Evolutionary conservation across 805 yeast species (phyloP).

Genomic region (Candida quercuum): DNA sequence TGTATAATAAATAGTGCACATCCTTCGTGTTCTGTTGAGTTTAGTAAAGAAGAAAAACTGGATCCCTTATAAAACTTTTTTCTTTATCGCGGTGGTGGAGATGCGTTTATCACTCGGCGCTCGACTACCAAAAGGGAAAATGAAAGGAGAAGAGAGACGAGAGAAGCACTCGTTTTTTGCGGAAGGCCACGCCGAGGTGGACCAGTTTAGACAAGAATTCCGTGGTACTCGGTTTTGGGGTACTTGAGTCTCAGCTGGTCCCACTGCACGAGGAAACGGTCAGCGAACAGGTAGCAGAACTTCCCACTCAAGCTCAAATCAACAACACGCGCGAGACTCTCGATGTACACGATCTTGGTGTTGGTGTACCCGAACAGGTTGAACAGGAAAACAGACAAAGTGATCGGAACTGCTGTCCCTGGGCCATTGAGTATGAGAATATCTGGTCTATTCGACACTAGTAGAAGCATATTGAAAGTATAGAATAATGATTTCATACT

Average conservation of each 20-base stretch:
- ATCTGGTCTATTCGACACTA: conserved; percentile 27
- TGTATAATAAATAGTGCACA: too few relatives aligned
- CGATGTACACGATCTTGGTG: conserved; percentile 71
- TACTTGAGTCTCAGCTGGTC: conserved; percentile 45
- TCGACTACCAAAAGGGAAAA: not conserved
- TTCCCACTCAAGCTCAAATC: conserved; percentile 72
- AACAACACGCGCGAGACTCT: conserved; percentile 79
- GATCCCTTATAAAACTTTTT: too few relatives aligned
- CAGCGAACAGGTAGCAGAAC: conserved; percentile 63
- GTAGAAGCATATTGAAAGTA: conserved; percentile 8
- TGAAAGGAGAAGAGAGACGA: not conserved
- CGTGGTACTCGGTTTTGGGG: conserved; percentile 66
- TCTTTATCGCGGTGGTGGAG: too few relatives aligned
- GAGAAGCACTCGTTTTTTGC: too few relatives aligned
- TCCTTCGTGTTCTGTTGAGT: too few relatives aligned
- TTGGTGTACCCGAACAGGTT: conserved; percentile 40
- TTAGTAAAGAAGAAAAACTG: too few relatives aligned
- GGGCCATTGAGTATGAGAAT: conserved; percentile 69
- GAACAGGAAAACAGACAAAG: conserved; percentile 47
- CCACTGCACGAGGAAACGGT: conserved; percentile 92
- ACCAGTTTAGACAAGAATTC: conserved; percentile 55
- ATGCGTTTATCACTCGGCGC: too few relatives aligned
- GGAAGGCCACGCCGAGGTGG: too few relatives aligned
- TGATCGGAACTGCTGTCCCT: conserved; percentile 71
- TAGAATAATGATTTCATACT: conserved; percentile 24